Evolutionary conservation across 2,329 filamentous ascomycete species (phyloP), one percentile per base, ranked within the genome.

Genomic region (Tolypocladium endophyticum): DNA sequence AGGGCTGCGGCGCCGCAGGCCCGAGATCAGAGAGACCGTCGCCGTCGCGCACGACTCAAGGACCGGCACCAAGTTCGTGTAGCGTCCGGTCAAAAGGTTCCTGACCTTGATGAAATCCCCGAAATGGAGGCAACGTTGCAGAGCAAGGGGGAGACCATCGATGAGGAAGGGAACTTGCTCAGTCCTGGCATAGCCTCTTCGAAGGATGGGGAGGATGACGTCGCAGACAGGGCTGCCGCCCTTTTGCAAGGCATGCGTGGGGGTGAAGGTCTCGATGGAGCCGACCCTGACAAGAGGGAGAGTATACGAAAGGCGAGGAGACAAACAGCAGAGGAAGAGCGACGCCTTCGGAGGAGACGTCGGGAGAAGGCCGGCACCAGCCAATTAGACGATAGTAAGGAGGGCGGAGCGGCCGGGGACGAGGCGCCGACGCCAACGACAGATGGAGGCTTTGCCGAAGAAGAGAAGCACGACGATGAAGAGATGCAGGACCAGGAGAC

Each of bases 1-100:
- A 88, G 94, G 60, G 92, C 92, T 59, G 94, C 94, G 1, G 93
- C 92, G 59, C 93, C 94, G 36, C 90, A 96, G 76, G 85, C 90
- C 35, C 83, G 90, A 72, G 92, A 97, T 72, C 89, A 95, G 73
- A 85, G 93, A 69, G 94, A 97, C 73, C 86, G 92, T 66, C 86
- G 94, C 63, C 85, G 93, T 61, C 85, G 93, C 65, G 92, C 92
- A 45, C 83, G 93, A 59, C 82, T 97, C 66, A 95, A 96, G 82
- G 92, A 96, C 70, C 83, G 87, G 35, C 91, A 97, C 70, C 90
- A 96, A 74, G 89, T 94, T 38, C 89, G 93, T 62, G 84, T 97
- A 58, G 91, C 93, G 20, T 93, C 88, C 23, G 93, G 92, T 11
- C 91, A 96, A 68, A 84, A 93, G 69, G 88, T 95, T n/a, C 90